Evolutionary conservation across 176 grass and related monocot species (phyloP), one percentile per base, ranked within the genome.

Genomic region (Ensete glaucum): DNA sequence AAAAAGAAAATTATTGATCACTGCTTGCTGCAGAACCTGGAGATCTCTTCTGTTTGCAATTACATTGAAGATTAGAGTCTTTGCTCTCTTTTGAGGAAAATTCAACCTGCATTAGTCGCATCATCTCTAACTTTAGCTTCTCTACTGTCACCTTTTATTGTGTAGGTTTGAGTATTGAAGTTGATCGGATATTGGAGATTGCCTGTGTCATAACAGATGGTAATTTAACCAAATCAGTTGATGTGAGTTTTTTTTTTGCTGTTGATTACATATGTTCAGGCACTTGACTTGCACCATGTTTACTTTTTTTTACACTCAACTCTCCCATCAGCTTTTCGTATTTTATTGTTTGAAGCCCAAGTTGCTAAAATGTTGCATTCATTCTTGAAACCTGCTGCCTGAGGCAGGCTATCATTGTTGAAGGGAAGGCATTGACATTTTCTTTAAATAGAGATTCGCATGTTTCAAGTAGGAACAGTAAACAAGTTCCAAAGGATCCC

Each of bases 161-260:
- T 84, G 71, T 75, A 96, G 92, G 92, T 87, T 84, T 96, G 86
- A 84, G 92, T 87, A 75, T 87, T 71, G 79, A 85, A 26, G 85
- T 87, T 81, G 92, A 96, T 69, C 85, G 80, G 62, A 92, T 96
- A 76, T 78, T 96, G 87, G 92, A 96, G 86, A 96, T 96, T 64
- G 89, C 92, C 84, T 96, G 92, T 80, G 77, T 96, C 27, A 78
- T 96, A 81, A 96, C 89, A 49, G 86, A 96, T 75, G 92, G 89
- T 66, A 96, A 89, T 85, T 87, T 96, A 85, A 85, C 72, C 66
- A 85, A 92, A 85, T 83, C 78, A 85, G 82, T 96, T 77, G 89
- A 96, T 79, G 92, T 92, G 71, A 85, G 57, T 43, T 43, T 34
- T 43, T 43, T 25, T 80, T 69, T 12, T 79, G 52, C 29, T 11